Percentiles rank a stretch among this genome's conserved stretches.
Evolutionary conservation across 108 stramenopile genomes (phyloP).

Genomic region (Nitzschia putrida): DNA sequence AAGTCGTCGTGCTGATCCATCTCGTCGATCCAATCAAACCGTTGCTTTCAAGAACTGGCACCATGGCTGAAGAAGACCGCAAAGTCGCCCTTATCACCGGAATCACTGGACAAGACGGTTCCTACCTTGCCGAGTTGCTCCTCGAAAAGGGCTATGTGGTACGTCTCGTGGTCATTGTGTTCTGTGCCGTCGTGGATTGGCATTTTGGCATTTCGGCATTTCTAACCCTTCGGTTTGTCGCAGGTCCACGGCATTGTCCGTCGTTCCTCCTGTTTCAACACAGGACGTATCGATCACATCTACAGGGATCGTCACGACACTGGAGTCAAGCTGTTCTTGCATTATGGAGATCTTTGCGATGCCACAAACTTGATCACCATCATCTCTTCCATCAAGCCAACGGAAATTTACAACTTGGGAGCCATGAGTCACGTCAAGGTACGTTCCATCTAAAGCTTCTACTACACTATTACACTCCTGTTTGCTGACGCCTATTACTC

Average conservation of each 20-base stretch:
- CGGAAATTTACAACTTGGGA: conserved; percentile 98
- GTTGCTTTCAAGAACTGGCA: neutral
- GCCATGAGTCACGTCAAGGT: conserved; percentile 99
- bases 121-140: conserved; percentile 94
- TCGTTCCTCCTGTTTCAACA: conserved; percentile 98
- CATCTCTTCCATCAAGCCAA: conserved; percentile 82
- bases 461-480: neutral
- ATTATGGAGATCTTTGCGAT: conserved; percentile 99
- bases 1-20: too few species aligned
- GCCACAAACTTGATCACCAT: conserved; percentile 95
- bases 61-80: conserved; percentile 17
- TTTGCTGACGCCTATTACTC: neutral
- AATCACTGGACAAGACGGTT: conserved; percentile 99
- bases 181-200: neutral
- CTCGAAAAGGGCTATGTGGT: conserved; percentile 93
- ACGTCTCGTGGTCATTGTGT: conserved; percentile 29
- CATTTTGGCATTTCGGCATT: too few species aligned
- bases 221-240: conserved; percentile 3
- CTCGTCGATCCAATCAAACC: too few species aligned
- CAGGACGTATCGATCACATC: conserved; percentile 97
- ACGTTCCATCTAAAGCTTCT: neutral
- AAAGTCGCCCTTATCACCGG: conserved; percentile 96
- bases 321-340: conserved; percentile 93
- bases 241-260: conserved; percentile 98
- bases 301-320: conserved; percentile 96